phyloP scores from a whole-genome alignment of 73 alveolate species.

The Stentor roeselii region DNA sequence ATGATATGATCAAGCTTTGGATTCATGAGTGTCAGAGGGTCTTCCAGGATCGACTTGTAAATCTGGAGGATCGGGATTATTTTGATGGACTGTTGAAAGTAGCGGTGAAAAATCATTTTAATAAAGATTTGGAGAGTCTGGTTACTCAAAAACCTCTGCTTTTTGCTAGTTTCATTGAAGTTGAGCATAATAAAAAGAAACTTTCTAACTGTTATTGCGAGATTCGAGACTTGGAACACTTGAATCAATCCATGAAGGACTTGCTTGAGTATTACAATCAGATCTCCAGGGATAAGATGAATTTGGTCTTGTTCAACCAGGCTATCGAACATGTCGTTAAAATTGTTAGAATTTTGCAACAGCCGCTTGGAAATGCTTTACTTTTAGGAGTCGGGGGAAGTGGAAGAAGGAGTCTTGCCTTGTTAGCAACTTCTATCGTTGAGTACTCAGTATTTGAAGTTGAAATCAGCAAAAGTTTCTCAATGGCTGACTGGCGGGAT shows the following conservation, averaged over 20 bases:
- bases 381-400: slow-evolving; percentile 99
- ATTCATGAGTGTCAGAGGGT: slow-evolving; percentile 99
- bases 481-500: slow-evolving; percentile 42
- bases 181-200: neutral
- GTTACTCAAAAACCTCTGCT: slow-evolving; percentile 62
- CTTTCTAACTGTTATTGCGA: slow-evolving; percentile 10
- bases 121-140: slow-evolving; percentile 67
- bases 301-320: slow-evolving; percentile 95
- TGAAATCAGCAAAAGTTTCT: slow-evolving; percentile 79
- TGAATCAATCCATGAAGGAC: slow-evolving; percentile 38
- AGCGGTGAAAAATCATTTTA: slow-evolving; percentile 59
- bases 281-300: slow-evolving; percentile 79
- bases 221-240: neutral
- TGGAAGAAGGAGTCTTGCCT: slow-evolving; percentile 97
- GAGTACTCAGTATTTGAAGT: slow-evolving; percentile 63
- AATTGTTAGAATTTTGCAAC: slow-evolving; percentile 94
- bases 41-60: slow-evolving; percentile 97
- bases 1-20: slow-evolving; percentile 94
- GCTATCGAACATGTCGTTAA: slow-evolving; percentile 98
- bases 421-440: slow-evolving; percentile 96
- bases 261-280: slow-evolving; percentile 58
- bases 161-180: slow-evolving; percentile 55
- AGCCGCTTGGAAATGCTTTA: slow-evolving; percentile 97
- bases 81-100: slow-evolving; percentile 61
- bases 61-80: slow-evolving; percentile 84